A percentile compares a stretch with the other conserved stretches of the same genome.
Conservation (phyloP, 805 yeast species). For the Tetrapisispora iriomotensis region DNA sequence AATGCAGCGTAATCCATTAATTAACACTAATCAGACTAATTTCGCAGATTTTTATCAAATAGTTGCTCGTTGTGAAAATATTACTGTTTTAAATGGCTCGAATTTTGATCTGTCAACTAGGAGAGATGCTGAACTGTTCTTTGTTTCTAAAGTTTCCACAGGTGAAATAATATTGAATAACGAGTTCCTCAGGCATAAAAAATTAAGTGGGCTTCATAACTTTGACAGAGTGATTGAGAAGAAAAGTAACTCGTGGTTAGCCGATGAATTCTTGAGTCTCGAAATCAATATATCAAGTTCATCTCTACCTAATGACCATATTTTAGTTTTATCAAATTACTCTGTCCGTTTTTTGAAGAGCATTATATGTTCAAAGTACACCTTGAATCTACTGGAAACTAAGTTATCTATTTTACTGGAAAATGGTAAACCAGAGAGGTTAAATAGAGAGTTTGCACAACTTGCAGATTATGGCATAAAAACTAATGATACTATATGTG, state of each 20-base stretch:
- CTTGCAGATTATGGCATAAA: conserved; percentile 10
- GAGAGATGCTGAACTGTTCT: conserved; percentile 57
- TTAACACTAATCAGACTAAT: neutral
- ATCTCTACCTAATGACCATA: neutral
- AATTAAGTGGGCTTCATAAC: conserved; percentile 31
- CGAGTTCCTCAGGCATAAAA: conserved; percentile 10
- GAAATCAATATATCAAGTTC: neutral
- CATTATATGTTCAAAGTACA: conserved; percentile 7
- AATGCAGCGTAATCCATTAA: conserved; percentile 45
- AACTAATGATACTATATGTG: conserved; percentile 4
- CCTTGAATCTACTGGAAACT: conserved; percentile 4
- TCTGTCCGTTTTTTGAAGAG: conserved; percentile 20
- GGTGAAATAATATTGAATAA: conserved; percentile 21
- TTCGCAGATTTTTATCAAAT: conserved; percentile 24
- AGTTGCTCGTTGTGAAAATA: conserved; percentile 36
- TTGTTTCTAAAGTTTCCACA: conserved; percentile 39
- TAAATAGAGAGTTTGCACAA: conserved; percentile 16
- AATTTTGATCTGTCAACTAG: conserved; percentile 38
- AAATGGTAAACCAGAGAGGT: conserved; percentile 4
- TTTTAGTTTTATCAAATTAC: conserved; percentile 10
- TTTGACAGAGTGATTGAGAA: conserved; percentile 6
- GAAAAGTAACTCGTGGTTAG: conserved; percentile 8
- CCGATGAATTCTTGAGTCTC: conserved; percentile 7
- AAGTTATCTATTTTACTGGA: conserved; percentile 6
- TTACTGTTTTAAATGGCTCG: conserved; percentile 51